Conservation (phyloP, 768 basidiomycete species). For the Tulasnella sp. region DNA sequence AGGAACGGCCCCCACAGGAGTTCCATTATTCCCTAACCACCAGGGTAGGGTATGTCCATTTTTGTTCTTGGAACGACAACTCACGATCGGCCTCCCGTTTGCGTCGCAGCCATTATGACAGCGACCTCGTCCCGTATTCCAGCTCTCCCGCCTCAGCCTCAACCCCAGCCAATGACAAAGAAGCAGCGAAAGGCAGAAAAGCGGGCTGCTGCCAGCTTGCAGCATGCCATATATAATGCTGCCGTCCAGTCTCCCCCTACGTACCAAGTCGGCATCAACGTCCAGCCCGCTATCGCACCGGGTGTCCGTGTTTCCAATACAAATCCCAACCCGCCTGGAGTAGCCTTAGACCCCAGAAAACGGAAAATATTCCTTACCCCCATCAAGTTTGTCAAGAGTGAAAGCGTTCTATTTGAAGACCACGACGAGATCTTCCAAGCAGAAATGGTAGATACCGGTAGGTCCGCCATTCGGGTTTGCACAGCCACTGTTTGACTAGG, state of each 20-base stretch:
- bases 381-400: conserved; percentile 49
- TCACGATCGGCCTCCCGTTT: too few species aligned
- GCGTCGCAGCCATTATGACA: too few species aligned
- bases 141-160: too few species aligned
- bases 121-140: too few species aligned
- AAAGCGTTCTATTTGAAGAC: conserved; percentile 41
- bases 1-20: too few species aligned
- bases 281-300: not conserved
- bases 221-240: not conserved
- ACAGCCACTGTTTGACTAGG: conserved; percentile 37
- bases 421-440: conserved; percentile 27
- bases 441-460: conserved; percentile 30
- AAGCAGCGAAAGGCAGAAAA: too few species aligned
- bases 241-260: not conserved
- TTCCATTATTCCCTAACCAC: too few species aligned
- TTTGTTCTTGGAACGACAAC: too few species aligned
- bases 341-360: not conserved
- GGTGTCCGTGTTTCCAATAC: not conserved
- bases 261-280: not conserved
- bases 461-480: conserved; percentile 33
- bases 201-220: too few species aligned
- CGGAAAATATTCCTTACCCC: conserved; percentile 47
- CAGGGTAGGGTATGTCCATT: too few species aligned
- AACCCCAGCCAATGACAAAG: too few species aligned
- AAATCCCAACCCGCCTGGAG: not conserved